These are phyloP conservation scores for Teratosphaeriaceae sp. DNA, from an alignment of 2,329 filamentous ascomycete genomes.

Conservation along the genomic window DNA sequence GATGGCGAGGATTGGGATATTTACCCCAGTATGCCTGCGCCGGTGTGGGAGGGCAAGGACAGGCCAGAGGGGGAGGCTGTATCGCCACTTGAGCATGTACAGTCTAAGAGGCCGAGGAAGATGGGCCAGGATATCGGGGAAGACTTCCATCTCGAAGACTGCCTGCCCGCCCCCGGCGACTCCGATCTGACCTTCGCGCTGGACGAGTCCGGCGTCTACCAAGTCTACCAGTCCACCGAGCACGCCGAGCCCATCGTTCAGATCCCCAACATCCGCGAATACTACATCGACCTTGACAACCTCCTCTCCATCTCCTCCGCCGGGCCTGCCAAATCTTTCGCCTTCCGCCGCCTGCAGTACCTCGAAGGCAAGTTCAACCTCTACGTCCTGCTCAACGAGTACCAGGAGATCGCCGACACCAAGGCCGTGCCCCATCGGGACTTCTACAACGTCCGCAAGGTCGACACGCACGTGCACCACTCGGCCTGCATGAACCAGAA, in stretches of 20 bases:
- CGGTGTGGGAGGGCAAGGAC: constrained; percentile 59
- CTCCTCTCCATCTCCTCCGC: constrained; percentile 88
- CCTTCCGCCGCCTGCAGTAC: constrained; percentile 89
- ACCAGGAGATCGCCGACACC: constrained; percentile 95
- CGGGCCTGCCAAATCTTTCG: constrained; percentile 93
- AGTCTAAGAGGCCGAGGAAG: constrained; percentile 55
- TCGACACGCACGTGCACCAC: constrained; percentile 98
- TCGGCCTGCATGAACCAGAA: constrained; percentile 99
- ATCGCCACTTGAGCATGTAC: not conserved
- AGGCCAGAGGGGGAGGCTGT: constrained; percentile 13
- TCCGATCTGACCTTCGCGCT: constrained; percentile 70
- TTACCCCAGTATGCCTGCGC: constrained; percentile 86
- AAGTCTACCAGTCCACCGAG: constrained; percentile 72
- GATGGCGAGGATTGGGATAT: constrained; percentile 78
- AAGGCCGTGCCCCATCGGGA: constrained; percentile 97
- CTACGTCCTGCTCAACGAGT: constrained; percentile 88
- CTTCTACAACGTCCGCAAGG: constrained; percentile 98
- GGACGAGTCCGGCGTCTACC: constrained; percentile 81
- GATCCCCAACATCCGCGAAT: constrained; percentile 90
- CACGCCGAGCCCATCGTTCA: constrained; percentile 64
- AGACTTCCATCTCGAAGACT: constrained; percentile 78
- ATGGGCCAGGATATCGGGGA: constrained; percentile 85
- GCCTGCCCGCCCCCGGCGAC: constrained; percentile 64
- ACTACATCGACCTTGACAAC: constrained; percentile 87
- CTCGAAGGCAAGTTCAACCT: constrained; percentile 96